phyloP scores from a whole-genome alignment of 768 basidiomycete genomes.

The Tricholoma flavovirens region DNA sequence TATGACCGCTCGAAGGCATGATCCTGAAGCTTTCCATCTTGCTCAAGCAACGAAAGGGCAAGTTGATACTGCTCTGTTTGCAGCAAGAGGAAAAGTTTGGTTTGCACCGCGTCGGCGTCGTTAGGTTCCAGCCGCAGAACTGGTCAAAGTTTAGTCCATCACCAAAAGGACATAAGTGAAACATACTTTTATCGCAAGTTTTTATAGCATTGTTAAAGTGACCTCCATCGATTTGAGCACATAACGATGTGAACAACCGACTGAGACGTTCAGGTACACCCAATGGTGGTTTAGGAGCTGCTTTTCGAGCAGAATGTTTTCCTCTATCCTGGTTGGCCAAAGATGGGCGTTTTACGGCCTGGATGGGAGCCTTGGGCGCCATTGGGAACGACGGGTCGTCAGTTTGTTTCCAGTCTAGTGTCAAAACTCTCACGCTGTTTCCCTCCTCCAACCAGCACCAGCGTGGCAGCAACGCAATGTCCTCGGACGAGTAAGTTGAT shows the following conservation, averaged over 20 bases:
- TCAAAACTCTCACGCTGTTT: constrained; percentile 29
- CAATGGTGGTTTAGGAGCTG: constrained; percentile 34
- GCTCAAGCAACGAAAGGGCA: constrained; percentile 59
- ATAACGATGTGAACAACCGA: constrained; percentile 70
- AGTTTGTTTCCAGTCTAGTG: background rate
- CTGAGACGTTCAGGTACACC: constrained; percentile 36
- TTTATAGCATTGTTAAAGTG: constrained; percentile 81
- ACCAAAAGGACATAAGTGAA: constrained; percentile 10
- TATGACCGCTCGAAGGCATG: constrained; percentile 72
- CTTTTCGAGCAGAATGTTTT: constrained; percentile 4
- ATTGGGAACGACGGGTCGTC: constrained; percentile 5
- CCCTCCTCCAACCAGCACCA: constrained; percentile 18
- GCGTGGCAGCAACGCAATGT: constrained; percentile 40
- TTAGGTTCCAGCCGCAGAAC: constrained; percentile 65
- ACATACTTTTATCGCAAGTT: constrained; percentile 88
- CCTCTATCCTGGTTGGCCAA: constrained; percentile 4
- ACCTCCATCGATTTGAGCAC: constrained; percentile 87
- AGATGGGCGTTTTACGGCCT: constrained; percentile 1
- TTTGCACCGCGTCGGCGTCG: constrained; percentile 70
- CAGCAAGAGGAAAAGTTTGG: constrained; percentile 81
- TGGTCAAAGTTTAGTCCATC: constrained; percentile 22
- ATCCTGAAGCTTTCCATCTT: constrained; percentile 19
- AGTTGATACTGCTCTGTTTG: constrained; percentile 78
- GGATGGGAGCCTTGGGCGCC: constrained; percentile 8
- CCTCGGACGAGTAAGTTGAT: constrained; percentile 44